phyloP scores from a whole-genome alignment of 73 alveolate genomes.

The Paraurostyla sp. region DNA sequence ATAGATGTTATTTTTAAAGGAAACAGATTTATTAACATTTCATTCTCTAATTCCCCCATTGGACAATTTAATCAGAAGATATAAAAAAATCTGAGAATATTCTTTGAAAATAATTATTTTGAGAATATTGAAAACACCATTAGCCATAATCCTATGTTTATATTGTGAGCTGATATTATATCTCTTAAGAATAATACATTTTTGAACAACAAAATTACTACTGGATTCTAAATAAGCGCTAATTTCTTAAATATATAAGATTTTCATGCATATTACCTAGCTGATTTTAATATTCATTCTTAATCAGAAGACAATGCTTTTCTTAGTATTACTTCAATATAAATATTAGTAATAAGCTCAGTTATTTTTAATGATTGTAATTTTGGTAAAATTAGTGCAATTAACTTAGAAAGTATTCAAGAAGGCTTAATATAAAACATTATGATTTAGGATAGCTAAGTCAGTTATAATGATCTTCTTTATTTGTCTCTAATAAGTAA shows the following conservation, averaged over 20 bases:
- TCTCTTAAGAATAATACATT: background rate
- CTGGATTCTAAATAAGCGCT: background rate
- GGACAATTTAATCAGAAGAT: background rate
- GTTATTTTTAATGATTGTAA: no score
- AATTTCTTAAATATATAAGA: background rate
- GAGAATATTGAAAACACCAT: background rate
- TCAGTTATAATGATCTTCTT: no score
- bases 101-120: background rate
- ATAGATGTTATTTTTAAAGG: no score
- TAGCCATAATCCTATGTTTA: background rate
- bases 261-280: background rate
- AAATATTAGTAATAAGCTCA: no score
- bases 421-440: no score
- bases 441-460: no score
- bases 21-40: background rate
- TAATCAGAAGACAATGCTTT: background rate
- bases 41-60: background rate
- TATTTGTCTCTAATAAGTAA: no score
- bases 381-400: no score
- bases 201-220: background rate
- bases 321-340: background rate
- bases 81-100: background rate
- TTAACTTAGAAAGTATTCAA: no score
- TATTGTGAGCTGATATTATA: background rate
- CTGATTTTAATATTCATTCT: background rate